Conservation (phyloP, 768 basidiomycete genomes). For the Kwoniella mangroviensis region DNA sequence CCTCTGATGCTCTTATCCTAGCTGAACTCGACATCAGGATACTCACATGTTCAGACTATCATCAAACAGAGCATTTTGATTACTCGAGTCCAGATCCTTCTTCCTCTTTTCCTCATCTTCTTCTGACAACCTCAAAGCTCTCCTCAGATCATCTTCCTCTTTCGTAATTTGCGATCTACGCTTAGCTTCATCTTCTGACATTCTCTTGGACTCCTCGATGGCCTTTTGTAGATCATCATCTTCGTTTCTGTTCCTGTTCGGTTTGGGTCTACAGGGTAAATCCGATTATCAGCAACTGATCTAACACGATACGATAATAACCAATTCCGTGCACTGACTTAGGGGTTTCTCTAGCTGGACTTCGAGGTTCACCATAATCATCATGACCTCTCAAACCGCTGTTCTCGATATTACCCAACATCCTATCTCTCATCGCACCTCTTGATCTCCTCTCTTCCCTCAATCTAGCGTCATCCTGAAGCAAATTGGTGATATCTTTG, state of each 20-base stretch:
- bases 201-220: slow-evolving; percentile 86
- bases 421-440: slow-evolving; percentile 91
- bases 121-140: slow-evolving; percentile 82
- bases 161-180: slow-evolving; percentile 61
- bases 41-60: slow-evolving; percentile 79
- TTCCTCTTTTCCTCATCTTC: slow-evolving; percentile 84
- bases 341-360: slow-evolving; percentile 20
- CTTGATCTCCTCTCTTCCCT: slow-evolving; percentile 73
- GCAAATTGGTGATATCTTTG: slow-evolving; percentile 94
- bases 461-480: slow-evolving; percentile 82
- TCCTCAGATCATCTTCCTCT: slow-evolving; percentile 78
- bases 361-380: slow-evolving; percentile 54
- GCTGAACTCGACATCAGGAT: too few relatives aligned
- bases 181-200: slow-evolving; percentile 70
- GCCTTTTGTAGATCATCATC: slow-evolving; percentile 85
- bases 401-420: slow-evolving; percentile 69
- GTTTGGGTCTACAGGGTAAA: slow-evolving; percentile 46
- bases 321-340: slow-evolving; percentile 17
- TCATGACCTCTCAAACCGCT: slow-evolving; percentile 57
- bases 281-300: neutral
- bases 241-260: slow-evolving; percentile 58
- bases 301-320: neutral
- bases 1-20: too few relatives aligned
- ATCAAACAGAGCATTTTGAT: slow-evolving; percentile 78
- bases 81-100: slow-evolving; percentile 73